phyloP scores from a whole-genome alignment of 2,329 filamentous ascomycete species.

The Emergomyces orientalis region DNA sequence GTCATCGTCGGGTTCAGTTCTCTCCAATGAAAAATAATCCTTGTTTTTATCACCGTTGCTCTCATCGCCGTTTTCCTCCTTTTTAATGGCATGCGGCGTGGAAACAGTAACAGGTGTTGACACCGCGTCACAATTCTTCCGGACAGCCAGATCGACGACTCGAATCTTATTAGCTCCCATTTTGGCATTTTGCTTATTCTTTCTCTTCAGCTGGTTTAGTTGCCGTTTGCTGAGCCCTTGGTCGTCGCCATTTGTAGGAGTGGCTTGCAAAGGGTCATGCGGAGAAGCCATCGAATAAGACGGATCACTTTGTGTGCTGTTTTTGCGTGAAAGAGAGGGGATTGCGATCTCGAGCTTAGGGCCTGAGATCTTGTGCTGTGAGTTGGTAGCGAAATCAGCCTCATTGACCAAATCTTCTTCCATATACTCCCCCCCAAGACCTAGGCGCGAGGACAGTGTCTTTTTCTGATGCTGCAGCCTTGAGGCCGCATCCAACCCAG shows the following conservation, averaged over 20 bases:
- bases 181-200: slow-evolving; percentile 82
- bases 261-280: slow-evolving; percentile 29
- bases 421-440: slow-evolving; percentile 71
- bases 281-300: slow-evolving; percentile 40
- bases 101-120: slow-evolving; percentile 43
- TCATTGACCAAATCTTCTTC: slow-evolving; percentile 72
- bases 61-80: slow-evolving; percentile 47
- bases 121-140: slow-evolving; percentile 54
- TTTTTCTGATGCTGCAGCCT: slow-evolving; percentile 84
- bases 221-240: slow-evolving; percentile 78
- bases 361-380: slow-evolving; percentile 30
- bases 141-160: slow-evolving; percentile 74
- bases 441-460: slow-evolving; percentile 70
- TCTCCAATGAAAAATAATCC: slow-evolving; percentile 88
- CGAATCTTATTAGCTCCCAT: slow-evolving; percentile 82
- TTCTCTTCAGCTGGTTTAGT: slow-evolving; percentile 87
- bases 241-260: slow-evolving; percentile 50
- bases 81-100: slow-evolving; percentile 49
- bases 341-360: slow-evolving; percentile 46
- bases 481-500: slow-evolving; percentile 68
- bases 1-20: slow-evolving; percentile 73
- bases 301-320: slow-evolving; percentile 37
- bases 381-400: slow-evolving; percentile 46
- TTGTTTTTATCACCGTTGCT: slow-evolving; percentile 54
- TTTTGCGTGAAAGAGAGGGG: slow-evolving; percentile 32